Percentiles rank a stretch among this genome's conserved stretches.
Conservation (phyloP, 345 rosid species). For the Garcia nutans region DNA sequence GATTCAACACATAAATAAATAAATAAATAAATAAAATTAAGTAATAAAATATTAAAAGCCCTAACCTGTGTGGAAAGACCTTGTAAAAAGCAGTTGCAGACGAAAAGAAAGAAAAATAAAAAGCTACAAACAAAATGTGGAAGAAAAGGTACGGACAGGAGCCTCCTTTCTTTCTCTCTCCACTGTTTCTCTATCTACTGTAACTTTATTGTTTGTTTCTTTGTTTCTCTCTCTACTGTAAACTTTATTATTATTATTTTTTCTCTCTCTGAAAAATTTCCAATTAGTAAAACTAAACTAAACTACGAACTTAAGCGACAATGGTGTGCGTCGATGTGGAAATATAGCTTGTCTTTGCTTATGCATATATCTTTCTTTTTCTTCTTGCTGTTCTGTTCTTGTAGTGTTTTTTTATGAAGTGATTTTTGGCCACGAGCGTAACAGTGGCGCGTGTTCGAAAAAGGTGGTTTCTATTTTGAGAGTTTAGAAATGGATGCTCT, state of each 20-base stretch:
- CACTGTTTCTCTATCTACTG: background rate
- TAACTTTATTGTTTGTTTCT: background rate
- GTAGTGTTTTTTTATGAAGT: background rate
- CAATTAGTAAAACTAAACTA: no score
- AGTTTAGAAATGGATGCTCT: background rate
- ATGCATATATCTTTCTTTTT: background rate
- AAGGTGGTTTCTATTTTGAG: background rate
- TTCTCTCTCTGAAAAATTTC: background rate
- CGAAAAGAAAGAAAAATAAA: background rate
- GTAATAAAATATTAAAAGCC: background rate
- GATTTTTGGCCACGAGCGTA: background rate
- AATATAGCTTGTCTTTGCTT: no score
- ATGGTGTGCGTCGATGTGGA: background rate
- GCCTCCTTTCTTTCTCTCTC: background rate
- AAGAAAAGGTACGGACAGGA: background rate
- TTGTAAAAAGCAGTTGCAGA: slow-evolving; percentile 4
- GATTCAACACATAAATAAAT: no score
- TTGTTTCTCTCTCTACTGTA: slow-evolving; percentile 2
- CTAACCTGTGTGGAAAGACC: slow-evolving; percentile 10
- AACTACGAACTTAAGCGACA: background rate
- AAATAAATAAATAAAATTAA: background rate
- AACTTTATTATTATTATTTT: background rate
- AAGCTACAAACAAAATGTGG: slow-evolving; percentile 1
- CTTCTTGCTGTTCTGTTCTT: no score
- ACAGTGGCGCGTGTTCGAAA: slow-evolving; percentile 1